phyloP scores from a whole-genome alignment of 208 protist genomes.

The Crithidia sp. region DNA sequence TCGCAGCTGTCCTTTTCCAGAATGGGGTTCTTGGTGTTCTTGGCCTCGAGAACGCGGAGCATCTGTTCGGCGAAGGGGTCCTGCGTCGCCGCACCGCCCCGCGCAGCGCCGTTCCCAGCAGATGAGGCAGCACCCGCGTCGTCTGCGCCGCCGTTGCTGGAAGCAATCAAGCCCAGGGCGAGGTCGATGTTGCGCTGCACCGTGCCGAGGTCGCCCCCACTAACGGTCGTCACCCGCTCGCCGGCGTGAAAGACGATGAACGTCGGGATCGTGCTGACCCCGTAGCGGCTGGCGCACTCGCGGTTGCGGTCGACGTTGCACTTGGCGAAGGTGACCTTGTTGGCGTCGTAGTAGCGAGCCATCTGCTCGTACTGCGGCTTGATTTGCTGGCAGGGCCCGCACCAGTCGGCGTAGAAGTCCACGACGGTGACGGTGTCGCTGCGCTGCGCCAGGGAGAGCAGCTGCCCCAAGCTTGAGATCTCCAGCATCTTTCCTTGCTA shows the following conservation, averaged over 20 bases:
- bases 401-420: constrained; percentile 92
- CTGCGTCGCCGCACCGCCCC: constrained; percentile 15
- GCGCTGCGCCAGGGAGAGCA: constrained; percentile 53
- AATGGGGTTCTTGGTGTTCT: constrained; percentile 43
- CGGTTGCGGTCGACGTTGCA: constrained; percentile 85
- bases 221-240: constrained; percentile 46
- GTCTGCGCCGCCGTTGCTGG: background rate
- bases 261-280: constrained; percentile 68
- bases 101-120: background rate
- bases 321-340: constrained; percentile 69
- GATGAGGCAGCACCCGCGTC: background rate
- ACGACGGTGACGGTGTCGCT: constrained; percentile 67
- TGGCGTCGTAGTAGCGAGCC: constrained; percentile 48
- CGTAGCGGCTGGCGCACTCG: constrained; percentile 62
- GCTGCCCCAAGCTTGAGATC: constrained; percentile 69
- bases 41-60: constrained; percentile 47
- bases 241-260: constrained; percentile 79
- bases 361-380: constrained; percentile 74
- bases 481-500: constrained; percentile 55
- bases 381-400: constrained; percentile 81
- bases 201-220: constrained; percentile 51
- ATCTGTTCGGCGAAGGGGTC: constrained; percentile 61
- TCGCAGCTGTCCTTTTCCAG: constrained; percentile 46
- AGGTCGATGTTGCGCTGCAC: constrained; percentile 70
- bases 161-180: constrained; percentile 26